These are phyloP conservation scores for Pseudogymnoascus sp. DNA, from an alignment of 2,329 filamentous ascomycete species.

Conservation along the genomic window DNA sequence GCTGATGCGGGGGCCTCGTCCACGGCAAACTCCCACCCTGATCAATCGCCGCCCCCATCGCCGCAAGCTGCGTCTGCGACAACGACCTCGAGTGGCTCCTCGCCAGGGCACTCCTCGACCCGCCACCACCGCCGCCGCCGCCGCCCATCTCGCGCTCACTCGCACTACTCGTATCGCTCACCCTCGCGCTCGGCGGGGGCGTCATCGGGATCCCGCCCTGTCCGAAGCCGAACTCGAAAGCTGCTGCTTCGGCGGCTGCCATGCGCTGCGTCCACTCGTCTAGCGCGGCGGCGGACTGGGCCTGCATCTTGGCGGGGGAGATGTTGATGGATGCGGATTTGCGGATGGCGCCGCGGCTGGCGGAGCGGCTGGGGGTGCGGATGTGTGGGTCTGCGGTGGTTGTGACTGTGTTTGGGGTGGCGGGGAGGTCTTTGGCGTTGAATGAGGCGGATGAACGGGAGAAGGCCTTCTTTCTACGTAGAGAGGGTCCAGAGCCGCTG, in stretches of 20 bases:
- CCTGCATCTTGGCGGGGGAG: constrained; percentile 44
- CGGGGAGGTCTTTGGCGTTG: not conserved
- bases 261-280: constrained; percentile 44
- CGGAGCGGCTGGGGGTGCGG: not conserved
- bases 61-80: not conserved
- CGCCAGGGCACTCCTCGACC: not conserved
- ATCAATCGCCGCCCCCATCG: not conserved
- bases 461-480: not conserved
- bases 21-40: not conserved
- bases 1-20: not conserved
- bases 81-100: not conserved
- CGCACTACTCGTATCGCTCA: constrained; percentile 11
- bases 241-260: constrained; percentile 28
- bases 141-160: not conserved
- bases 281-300: constrained; percentile 35
- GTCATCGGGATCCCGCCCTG: constrained; percentile 35
- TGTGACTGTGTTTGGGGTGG: not conserved
- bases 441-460: not conserved
- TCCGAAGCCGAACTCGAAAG: constrained; percentile 40
- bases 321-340: constrained; percentile 15
- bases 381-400: not conserved
- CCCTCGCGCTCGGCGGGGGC: constrained; percentile 36
- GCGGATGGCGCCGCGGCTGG: not conserved
- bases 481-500: not conserved
- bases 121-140: not conserved